Conservation (phyloP, 352 stramenopile genomes). For the Phytopythium montanum region DNA sequence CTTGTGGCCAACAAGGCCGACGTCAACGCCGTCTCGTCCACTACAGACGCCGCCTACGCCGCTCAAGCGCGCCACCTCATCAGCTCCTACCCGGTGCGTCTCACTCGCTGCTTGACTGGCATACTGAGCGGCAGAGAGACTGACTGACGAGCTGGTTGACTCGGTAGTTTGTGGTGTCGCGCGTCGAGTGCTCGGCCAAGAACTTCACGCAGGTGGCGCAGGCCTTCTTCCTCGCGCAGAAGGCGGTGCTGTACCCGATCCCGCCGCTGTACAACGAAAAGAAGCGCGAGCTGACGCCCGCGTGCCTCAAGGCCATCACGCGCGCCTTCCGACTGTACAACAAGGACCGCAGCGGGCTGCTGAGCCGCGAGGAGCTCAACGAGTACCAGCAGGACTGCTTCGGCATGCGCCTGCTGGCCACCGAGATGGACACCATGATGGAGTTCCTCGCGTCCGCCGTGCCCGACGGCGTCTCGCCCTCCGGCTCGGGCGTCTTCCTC, state of each 20-base stretch:
- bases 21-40: constrained; percentile 64
- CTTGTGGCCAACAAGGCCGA: constrained; percentile 89
- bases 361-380: constrained; percentile 86
- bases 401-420: constrained; percentile 67
- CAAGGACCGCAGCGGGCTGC: constrained; percentile 68
- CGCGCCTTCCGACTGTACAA: constrained; percentile 87
- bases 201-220: constrained; percentile 87
- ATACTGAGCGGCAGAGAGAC: too few relatives aligned
- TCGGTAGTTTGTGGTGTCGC: constrained; percentile 75
- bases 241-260: constrained; percentile 87
- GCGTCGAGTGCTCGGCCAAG: constrained; percentile 84
- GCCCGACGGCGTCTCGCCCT: constrained; percentile 58
- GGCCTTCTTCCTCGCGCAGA: constrained; percentile 87
- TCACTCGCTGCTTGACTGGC: not conserved
- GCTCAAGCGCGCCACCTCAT: constrained; percentile 69
- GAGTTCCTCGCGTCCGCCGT: constrained; percentile 70
- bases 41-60: constrained; percentile 54
- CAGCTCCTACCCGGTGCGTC: constrained; percentile 60
- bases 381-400: constrained; percentile 89
- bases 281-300: constrained; percentile 76
- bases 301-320: constrained; percentile 83
- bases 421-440: constrained; percentile 86
- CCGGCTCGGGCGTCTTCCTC: constrained; percentile 63
- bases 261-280: constrained; percentile 86
- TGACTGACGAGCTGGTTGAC: not conserved